phyloP scores from a whole-genome alignment of 805 yeast species.

The Schizosaccharomyces japonicus region DNA sequence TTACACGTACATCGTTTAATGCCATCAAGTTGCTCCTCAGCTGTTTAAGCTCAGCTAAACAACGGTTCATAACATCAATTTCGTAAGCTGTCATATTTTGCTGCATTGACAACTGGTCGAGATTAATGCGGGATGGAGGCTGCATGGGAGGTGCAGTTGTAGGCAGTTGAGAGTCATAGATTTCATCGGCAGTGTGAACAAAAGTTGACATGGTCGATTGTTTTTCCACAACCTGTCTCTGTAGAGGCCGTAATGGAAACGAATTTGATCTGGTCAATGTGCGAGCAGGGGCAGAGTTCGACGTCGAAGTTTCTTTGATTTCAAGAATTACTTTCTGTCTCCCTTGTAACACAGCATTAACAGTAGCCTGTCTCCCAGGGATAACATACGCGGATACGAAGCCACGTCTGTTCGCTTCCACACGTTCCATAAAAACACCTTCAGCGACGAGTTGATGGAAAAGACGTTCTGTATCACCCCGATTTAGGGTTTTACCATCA shows the following conservation, averaged over 20 bases:
- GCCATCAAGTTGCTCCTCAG: background rate
- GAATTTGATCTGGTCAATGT: background rate
- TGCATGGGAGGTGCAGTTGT: background rate
- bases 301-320: conserved; percentile 3
- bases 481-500: conserved; percentile 36
- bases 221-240: background rate
- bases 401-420: conserved; percentile 50
- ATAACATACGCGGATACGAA: conserved; percentile 57
- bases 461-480: conserved; percentile 54
- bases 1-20: background rate
- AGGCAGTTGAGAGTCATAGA: conserved; percentile 1
- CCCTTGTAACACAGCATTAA: conserved; percentile 25
- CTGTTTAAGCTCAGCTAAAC: background rate
- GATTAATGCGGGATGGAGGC: background rate
- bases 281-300: background rate
- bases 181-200: background rate
- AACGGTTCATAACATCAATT: background rate
- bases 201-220: background rate
- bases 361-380: conserved; percentile 27
- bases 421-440: conserved; percentile 43
- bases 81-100: background rate
- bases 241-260: background rate
- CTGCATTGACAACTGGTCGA: background rate
- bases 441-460: conserved; percentile 54
- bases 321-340: conserved; percentile 18